A percentile compares a stretch with the other conserved stretches of the same genome.
Evolutionary conservation across 768 basidiomycete species (phyloP).

Genomic region (Trametes cingulata): DNA sequence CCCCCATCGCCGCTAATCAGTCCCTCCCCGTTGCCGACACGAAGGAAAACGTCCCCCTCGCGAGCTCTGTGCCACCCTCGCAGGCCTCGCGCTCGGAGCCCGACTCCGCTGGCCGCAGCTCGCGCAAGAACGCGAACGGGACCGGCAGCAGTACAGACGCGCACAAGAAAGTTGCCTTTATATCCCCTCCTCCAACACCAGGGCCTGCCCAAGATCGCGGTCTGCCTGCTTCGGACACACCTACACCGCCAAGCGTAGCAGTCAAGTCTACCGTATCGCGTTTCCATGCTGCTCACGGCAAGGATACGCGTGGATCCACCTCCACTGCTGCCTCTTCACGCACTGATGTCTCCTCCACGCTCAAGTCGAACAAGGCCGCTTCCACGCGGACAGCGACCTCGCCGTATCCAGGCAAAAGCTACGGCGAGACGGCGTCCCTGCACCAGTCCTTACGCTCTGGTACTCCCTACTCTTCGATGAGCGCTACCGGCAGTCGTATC

Average conservation of each 20-base stretch:
- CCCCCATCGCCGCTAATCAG: conserved; percentile 33
- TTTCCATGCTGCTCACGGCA: conserved; percentile 73
- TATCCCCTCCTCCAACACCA: conserved; percentile 77
- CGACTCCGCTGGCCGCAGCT: conserved; percentile 36
- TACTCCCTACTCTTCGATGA: conserved; percentile 83
- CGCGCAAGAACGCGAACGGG: conserved; percentile 43
- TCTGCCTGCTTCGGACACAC: conserved; percentile 48
- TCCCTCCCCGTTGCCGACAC: conserved; percentile 21
- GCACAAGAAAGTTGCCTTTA: conserved; percentile 86
- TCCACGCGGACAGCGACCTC: conserved; percentile 64
- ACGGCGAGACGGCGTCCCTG: conserved; percentile 51
- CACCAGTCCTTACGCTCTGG: conserved; percentile 72
- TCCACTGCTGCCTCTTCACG: conserved; percentile 67
- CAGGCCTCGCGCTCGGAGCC: conserved; percentile 30
- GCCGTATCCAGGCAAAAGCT: conserved; percentile 56
- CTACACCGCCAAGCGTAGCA: conserved; percentile 34
- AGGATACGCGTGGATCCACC: conserved; percentile 67
- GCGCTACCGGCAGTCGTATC: conserved; percentile 66
- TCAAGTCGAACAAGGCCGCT: conserved; percentile 49
- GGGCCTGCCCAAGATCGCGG: conserved; percentile 50
- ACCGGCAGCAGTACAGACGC: conserved; percentile 45
- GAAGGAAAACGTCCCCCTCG: conserved; percentile 26
- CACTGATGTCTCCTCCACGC: conserved; percentile 52
- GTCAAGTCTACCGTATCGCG: conserved; percentile 73
- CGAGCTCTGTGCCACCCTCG: conserved; percentile 19